Evolutionary conservation across 306 rosid species (phyloP).

Genomic region (cucumber (Cucumis sativus)): DNA sequence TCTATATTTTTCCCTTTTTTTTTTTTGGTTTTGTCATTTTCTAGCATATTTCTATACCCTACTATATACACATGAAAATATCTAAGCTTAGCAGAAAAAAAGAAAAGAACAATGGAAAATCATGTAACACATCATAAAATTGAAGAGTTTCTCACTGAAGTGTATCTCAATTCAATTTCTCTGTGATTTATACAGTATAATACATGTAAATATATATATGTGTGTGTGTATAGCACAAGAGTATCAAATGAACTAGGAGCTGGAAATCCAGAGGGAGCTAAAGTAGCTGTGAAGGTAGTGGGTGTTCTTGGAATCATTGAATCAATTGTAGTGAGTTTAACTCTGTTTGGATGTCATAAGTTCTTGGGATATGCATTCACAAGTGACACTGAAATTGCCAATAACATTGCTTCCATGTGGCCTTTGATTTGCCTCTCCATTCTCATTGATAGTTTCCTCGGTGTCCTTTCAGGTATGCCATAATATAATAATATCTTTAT

Average conservation of each 20-base stretch:
- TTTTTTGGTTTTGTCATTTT: neutral
- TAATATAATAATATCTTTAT: no score
- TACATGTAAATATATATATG: neutral
- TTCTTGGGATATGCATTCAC: constrained; percentile 46
- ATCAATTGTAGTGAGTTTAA: constrained; percentile 19
- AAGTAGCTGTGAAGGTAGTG: constrained; percentile 21
- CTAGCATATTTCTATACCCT: neutral
- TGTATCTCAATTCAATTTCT: no score
- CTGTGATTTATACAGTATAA: no score
- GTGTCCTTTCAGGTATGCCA: neutral
- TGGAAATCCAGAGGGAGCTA: constrained; percentile 36
- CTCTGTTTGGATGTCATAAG: constrained; percentile 19
- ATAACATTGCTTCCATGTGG: constrained; percentile 16
- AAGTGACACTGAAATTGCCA: constrained; percentile 33
- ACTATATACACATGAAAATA: no score
- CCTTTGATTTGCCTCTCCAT: constrained; percentile 8
- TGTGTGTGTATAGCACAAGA: constrained; percentile 26
- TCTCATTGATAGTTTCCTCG: neutral
- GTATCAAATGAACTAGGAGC: constrained; percentile 64
- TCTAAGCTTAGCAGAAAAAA: no score
- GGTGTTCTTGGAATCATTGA: constrained; percentile 27
- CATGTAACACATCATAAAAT: no score
- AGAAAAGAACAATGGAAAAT: no score
- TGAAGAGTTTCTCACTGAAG: no score
- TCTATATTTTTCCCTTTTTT: neutral